phyloP scores from a whole-genome alignment of 306 rosid genomes.

The Styphnolobium japonicum region DNA sequence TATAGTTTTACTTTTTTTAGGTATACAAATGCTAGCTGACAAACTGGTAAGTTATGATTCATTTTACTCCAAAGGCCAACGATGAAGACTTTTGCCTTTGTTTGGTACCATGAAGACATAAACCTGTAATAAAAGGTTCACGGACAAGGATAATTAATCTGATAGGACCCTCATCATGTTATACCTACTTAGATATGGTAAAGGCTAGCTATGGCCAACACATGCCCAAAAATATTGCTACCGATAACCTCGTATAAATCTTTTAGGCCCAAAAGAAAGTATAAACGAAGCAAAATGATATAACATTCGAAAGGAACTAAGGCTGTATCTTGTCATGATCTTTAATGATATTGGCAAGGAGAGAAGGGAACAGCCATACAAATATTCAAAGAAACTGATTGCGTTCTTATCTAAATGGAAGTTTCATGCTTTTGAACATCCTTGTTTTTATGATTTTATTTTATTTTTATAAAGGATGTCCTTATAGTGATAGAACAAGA shows the following conservation, averaged over 20 bases:
- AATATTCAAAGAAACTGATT: background rate
- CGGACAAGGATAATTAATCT: conserved; percentile 5
- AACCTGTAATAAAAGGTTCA: conserved; percentile 24
- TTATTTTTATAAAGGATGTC: no score
- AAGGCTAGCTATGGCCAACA: conserved; percentile 1
- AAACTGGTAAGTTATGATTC: background rate
- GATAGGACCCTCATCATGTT: conserved; percentile 26
- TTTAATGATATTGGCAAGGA: background rate
- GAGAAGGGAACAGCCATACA: background rate
- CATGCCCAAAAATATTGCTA: background rate
- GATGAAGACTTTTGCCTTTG: conserved; percentile 6
- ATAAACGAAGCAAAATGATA: background rate
- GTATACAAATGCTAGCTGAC: background rate
- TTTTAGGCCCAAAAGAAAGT: background rate
- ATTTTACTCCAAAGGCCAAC: background rate
- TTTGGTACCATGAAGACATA: conserved; percentile 28
- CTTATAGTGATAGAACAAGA: no score
- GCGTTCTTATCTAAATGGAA: background rate
- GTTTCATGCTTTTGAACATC: no score
- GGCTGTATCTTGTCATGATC: background rate
- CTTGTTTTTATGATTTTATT: no score
- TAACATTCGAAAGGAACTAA: conserved; percentile 1
- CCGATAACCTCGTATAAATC: background rate
- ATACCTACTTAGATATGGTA: background rate
- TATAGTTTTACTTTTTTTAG: no score